Conservation (phyloP, 2,329 filamentous ascomycete species). For the Monosporascus sp. region DNA sequence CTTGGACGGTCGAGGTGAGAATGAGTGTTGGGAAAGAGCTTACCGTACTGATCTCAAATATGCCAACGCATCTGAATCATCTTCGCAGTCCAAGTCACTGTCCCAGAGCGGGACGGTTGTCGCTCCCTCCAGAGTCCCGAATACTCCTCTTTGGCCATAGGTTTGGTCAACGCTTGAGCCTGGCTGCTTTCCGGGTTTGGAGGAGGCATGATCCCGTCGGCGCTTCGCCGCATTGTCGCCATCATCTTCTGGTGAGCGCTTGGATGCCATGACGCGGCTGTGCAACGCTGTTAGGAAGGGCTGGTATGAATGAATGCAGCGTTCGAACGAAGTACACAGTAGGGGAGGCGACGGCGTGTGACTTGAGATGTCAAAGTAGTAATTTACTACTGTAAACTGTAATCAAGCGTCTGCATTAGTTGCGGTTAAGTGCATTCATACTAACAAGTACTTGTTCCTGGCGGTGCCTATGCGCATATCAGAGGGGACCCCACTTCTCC, state of each 20-base stretch:
- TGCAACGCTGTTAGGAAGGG: neutral
- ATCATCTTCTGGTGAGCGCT: slow-evolving; percentile 19
- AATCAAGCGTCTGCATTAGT: too few species aligned
- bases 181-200: slow-evolving; percentile 5
- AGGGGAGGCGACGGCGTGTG: neutral
- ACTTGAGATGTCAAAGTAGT: too few species aligned
- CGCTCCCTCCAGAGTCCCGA: slow-evolving; percentile 46
- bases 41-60: slow-evolving; percentile 58
- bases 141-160: slow-evolving; percentile 53
- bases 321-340: neutral
- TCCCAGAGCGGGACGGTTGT: slow-evolving; percentile 29
- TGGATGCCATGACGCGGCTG: slow-evolving; percentile 13
- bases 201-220: neutral
- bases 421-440: too few species aligned
- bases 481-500: too few species aligned
- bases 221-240: slow-evolving; percentile 10
- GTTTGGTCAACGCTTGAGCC: slow-evolving; percentile 36
- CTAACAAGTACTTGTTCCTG: too few species aligned
- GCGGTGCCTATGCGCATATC: too few species aligned
- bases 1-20: slow-evolving; percentile 7
- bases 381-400: too few species aligned
- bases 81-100: slow-evolving; percentile 49
- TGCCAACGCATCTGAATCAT: slow-evolving; percentile 49
- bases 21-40: slow-evolving; percentile 21
- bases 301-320: neutral